A percentile compares a stretch with the other conserved stretches of the same genome.
Evolutionary conservation across 2,329 filamentous ascomycete species (phyloP).

Genomic region (Nemania serpens): DNA sequence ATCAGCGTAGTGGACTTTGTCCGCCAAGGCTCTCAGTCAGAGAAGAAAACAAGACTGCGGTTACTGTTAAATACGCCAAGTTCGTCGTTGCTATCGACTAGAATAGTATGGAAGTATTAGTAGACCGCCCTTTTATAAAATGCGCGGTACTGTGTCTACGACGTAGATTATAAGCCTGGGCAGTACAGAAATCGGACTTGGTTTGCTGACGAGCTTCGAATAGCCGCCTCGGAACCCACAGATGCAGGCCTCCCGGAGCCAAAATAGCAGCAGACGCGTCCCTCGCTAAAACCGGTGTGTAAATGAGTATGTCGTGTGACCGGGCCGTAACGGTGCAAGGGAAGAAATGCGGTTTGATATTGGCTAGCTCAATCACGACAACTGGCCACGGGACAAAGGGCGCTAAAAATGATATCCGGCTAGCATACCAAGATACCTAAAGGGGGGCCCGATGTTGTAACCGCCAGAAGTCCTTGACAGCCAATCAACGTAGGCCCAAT

Average conservation of each 20-base stretch:
- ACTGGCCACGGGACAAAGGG: not conserved
- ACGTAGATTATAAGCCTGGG: no score
- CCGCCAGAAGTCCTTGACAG: conserved; percentile 24
- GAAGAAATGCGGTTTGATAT: conserved; percentile 5
- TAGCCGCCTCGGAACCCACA: not conserved
- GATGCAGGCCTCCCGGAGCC: conserved; percentile 3
- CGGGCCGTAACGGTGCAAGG: not conserved
- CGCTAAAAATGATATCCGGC: conserved; percentile 1
- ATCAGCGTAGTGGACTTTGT: no score
- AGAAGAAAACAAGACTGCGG: no score
- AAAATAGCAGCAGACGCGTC: not conserved
- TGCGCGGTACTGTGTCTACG: no score
- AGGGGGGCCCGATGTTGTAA: conserved; percentile 18
- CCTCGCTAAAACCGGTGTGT: not conserved
- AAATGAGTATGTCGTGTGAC: not conserved
- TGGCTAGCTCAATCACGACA: not conserved
- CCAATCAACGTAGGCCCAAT: conserved; percentile 31
- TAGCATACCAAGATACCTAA: no score
- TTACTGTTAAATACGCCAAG: no score
- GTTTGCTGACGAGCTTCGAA: not conserved
- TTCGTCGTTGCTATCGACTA: no score
- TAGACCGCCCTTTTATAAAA: no score
- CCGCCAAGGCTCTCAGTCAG: no score
- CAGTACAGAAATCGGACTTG: no score
- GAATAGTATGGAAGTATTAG: no score